A percentile compares a stretch with the other conserved stretches of the same genome.
phyloP scores from a whole-genome alignment of 2,329 filamentous ascomycete species.

The Penicillium concentricum region DNA sequence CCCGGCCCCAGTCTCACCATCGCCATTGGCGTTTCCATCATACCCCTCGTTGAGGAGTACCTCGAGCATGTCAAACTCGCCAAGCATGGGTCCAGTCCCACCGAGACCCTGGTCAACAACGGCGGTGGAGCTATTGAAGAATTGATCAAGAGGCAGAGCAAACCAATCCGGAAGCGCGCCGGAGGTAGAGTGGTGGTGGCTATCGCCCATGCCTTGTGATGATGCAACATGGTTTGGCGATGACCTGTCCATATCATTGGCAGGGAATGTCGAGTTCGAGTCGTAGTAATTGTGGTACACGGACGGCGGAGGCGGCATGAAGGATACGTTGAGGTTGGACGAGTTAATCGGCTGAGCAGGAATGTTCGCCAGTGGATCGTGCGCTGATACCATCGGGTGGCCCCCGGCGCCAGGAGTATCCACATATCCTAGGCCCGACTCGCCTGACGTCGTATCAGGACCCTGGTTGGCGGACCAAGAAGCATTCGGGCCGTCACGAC shows the following conservation, averaged over 20 bases:
- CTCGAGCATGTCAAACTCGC: constrained; percentile 52
- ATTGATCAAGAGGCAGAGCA: constrained; percentile 60
- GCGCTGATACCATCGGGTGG: constrained; percentile 27
- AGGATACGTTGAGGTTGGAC: constrained; percentile 46
- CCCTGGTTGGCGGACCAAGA: constrained; percentile 28
- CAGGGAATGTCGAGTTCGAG: constrained; percentile 33
- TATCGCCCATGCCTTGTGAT: constrained; percentile 30
- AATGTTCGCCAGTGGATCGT: constrained; percentile 46
- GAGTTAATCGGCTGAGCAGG: constrained; percentile 47
- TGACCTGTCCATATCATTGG: constrained; percentile 31
- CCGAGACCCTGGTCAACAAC: constrained; percentile 55
- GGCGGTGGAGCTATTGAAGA: constrained; percentile 51
- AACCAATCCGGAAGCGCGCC: constrained; percentile 56
- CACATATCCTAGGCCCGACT: constrained; percentile 25
- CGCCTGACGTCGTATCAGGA: constrained; percentile 20
- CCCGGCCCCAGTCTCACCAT: constrained; percentile 18
- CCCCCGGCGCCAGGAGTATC: constrained; percentile 25
- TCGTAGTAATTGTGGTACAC: constrained; percentile 49
- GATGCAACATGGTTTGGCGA: constrained; percentile 28
- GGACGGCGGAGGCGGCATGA: constrained; percentile 48
- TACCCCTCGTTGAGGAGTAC: constrained; percentile 46
- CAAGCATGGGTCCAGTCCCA: constrained; percentile 62
- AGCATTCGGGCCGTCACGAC: constrained; percentile 27
- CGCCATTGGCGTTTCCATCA: constrained; percentile 28
- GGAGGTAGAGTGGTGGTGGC: constrained; percentile 22